These are phyloP conservation scores for Apophysomyces elegans DNA, from an alignment of 371 early-diverging fungal genomes.

Conservation along the genomic window DNA sequence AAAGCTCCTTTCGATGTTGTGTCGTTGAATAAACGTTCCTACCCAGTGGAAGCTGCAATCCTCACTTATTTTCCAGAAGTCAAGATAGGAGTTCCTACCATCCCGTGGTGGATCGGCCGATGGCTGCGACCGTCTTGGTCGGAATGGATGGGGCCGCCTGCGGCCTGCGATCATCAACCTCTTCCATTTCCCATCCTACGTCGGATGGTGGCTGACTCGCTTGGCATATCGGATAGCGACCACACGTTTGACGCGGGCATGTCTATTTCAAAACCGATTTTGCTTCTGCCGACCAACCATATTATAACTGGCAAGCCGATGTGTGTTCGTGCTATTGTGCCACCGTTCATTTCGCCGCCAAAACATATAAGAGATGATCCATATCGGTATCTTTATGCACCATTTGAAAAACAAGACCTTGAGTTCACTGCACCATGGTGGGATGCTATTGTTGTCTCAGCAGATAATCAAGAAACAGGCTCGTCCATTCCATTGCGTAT, in stretches of 20 bases:
- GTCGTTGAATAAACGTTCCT: not conserved
- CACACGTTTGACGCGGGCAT: slow-evolving; percentile 15
- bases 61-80: slow-evolving; percentile 7
- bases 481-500: slow-evolving; percentile 29
- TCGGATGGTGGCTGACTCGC: slow-evolving; percentile 20
- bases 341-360: slow-evolving; percentile 14
- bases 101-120: not conserved
- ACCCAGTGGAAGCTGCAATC: slow-evolving; percentile 10
- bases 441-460: slow-evolving; percentile 38
- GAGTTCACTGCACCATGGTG: slow-evolving; percentile 39
- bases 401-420: slow-evolving; percentile 21
- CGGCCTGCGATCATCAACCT: slow-evolving; percentile 22
- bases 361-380: slow-evolving; percentile 10
- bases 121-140: not conserved
- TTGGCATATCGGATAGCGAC: slow-evolving; percentile 21
- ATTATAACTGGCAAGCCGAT: slow-evolving; percentile 6
- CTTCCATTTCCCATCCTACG: slow-evolving; percentile 34
- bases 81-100: not conserved
- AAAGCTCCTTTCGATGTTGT: not conserved
- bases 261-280: slow-evolving; percentile 14
- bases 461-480: slow-evolving; percentile 22
- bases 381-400: slow-evolving; percentile 27
- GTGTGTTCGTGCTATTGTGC: slow-evolving; percentile 34
- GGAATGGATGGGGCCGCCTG: not conserved
- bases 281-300: slow-evolving; percentile 23